Base-by-base conservation (phyloP, 495 filamentous ascomycete species). In the Peziza echinospora region DNA sequence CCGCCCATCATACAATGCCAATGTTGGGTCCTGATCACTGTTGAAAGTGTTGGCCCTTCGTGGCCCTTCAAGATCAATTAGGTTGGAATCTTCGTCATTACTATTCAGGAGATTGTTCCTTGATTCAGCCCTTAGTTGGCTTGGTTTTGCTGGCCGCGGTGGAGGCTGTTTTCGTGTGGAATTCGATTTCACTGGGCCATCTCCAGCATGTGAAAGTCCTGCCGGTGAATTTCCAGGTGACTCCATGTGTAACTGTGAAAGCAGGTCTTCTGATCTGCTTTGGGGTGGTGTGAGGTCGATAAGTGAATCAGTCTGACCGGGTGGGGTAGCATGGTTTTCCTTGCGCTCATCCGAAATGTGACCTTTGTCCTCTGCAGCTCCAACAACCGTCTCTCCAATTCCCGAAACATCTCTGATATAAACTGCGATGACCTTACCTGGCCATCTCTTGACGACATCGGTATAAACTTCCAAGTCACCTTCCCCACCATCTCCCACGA, bases 401-500 rank as follows among this genome's bases (percentile, higher is more conserved):
- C 48, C 51, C 68, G 91, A 94, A 17, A 96, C 78, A 62, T 99
- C 91, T 21, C 89, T 73, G 49, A 99, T 94, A 59, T 93, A 99
- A 24, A 99, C 72, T 0, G 71, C 79, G 8, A 92, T 56, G 25
- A 99, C 76, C 26, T 81, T 70, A 0, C 80, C 80, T 0, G 84
- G 89, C 58, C 93, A 78, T 9, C 78, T 75, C 19, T 84, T 53
- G 0, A 77, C 83, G n/a, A 92, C 70, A 49, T 99, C 87, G 0
- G 84, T 94, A 55, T 99, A 99, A 0, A 99, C 84, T 61, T 97
- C 89, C 2, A 97, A 69, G 62, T 97, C 89, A 4, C 86, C 87
- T 61, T 97, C 89, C 19, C 89, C 89, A 53, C 85, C 93, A 54
- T 97, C 89, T 3, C 89, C 89, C 25, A 93, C 78, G 0, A 99